A percentile compares a stretch with the other conserved stretches of the same genome.
These are phyloP conservation scores for Trichosphaerium sp. DNA, from an alignment of 78 protist genomes.

Conservation along the genomic window DNA sequence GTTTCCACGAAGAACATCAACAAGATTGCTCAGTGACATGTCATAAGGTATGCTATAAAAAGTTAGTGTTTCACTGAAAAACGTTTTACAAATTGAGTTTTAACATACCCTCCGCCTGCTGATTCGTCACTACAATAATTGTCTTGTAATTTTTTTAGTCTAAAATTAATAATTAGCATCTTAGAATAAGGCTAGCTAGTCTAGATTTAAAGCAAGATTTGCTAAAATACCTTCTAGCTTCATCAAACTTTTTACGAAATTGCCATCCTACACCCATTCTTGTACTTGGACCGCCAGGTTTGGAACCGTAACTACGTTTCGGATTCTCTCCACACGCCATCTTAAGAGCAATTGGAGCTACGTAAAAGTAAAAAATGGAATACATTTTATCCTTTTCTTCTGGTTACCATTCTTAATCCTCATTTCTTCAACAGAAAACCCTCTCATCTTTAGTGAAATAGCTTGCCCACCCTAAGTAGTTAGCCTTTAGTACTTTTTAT, in stretches of 20 bases:
- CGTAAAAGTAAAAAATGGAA: not conserved
- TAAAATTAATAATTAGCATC: not conserved
- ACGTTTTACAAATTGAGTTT: not conserved
- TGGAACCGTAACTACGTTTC: not conserved
- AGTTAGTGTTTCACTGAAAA: not conserved
- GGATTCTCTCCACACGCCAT: constrained; percentile 23
- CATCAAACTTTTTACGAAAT: not conserved
- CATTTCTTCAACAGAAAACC: not conserved
- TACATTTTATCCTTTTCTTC: not conserved
- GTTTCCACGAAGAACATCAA: not conserved
- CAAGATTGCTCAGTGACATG: not conserved
- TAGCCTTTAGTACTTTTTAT: no score
- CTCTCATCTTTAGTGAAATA: not conserved
- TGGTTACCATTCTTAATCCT: not conserved
- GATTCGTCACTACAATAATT: not conserved
- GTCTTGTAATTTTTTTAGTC: not conserved
- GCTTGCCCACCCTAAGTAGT: constrained; percentile 17
- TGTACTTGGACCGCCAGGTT: not conserved
- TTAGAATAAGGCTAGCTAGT: no score
- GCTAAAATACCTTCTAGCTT: not conserved
- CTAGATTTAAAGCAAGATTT: no score
- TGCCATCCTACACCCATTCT: constrained; percentile 1
- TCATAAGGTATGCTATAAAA: not conserved
- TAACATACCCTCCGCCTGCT: not conserved
- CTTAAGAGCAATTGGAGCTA: not conserved